Conservation (phyloP, 495 filamentous ascomycete genomes). For the Thermochaetoides thermophila region DNA sequence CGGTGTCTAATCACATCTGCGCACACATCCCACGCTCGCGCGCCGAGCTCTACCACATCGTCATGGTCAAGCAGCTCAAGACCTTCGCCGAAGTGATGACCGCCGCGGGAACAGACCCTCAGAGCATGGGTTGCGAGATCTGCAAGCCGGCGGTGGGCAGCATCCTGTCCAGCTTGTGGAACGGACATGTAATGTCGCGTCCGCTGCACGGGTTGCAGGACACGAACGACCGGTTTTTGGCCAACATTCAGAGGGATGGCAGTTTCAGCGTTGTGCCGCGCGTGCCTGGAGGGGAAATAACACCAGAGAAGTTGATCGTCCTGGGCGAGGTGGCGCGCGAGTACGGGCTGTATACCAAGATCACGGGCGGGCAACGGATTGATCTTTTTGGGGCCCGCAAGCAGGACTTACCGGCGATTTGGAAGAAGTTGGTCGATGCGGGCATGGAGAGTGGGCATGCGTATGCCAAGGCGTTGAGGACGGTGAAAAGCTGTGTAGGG, state of each 20-base stretch:
- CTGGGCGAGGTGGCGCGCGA: constrained; percentile 84
- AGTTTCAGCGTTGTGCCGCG: constrained; percentile 86
- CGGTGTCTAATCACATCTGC: constrained; percentile 81
- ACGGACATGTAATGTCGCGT: constrained; percentile 70
- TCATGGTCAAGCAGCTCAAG: constrained; percentile 66
- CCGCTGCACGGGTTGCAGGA: constrained; percentile 72
- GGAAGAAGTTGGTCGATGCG: constrained; percentile 68
- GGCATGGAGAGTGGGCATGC: constrained; percentile 96
- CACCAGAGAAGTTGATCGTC: constrained; percentile 74
- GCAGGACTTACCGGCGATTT: constrained; percentile 81
- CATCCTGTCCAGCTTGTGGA: constrained; percentile 75
- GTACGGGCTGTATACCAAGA: constrained; percentile 83
- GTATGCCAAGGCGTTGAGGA: constrained; percentile 83
- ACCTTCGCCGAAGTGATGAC: constrained; percentile 72
- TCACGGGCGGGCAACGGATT: constrained; percentile 88
- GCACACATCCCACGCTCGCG: constrained; percentile 78
- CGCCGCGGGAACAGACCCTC: constrained; percentile 58
- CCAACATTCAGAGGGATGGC: constrained; percentile 88
- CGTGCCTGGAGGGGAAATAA: constrained; percentile 80
- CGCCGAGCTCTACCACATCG: constrained; percentile 81
- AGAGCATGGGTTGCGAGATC: constrained; percentile 74
- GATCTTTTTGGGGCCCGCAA: constrained; percentile 94
- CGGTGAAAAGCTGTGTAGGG: constrained; percentile 90
- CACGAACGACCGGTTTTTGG: constrained; percentile 87
- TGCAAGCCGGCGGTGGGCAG: constrained; percentile 83